These are phyloP conservation scores for Diaporthe sp. DNA, from an alignment of 2,329 filamentous ascomycete genomes.

Conservation along the genomic window DNA sequence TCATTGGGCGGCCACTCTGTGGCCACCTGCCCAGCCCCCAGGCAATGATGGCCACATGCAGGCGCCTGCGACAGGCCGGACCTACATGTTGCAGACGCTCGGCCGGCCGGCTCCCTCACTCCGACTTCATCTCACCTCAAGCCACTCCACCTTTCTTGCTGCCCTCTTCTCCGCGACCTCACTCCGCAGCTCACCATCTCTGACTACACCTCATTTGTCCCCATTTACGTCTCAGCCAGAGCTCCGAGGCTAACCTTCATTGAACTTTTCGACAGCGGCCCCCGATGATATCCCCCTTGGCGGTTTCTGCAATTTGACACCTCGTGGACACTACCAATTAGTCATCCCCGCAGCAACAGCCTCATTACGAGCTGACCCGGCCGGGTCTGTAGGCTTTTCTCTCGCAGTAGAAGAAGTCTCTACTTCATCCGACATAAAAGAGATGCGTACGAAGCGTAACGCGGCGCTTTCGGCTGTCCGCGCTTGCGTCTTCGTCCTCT, in stretches of 20 bases:
- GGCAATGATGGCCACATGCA: neutral
- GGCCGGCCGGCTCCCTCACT: neutral
- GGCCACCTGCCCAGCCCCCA: neutral
- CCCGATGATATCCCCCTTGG: neutral
- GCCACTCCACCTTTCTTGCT: neutral
- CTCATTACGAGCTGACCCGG: accelerated
- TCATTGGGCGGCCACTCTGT: neutral
- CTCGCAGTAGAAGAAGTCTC: neutral
- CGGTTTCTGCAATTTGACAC: neutral
- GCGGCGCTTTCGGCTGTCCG: accelerated
- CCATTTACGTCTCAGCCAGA: no score
- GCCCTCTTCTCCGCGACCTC: neutral
- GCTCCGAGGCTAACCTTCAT: neutral
- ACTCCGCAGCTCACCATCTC: neutral
- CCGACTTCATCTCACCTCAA: neutral
- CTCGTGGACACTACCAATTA: neutral
- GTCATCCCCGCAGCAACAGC: neutral
- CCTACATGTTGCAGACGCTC: neutral
- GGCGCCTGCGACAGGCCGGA: neutral
- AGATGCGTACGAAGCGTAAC: neutral
- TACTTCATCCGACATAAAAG: neutral
- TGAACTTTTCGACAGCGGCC: neutral
- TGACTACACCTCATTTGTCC: no score
- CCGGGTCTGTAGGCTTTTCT: accelerated
- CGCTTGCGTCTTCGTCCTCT: neutral